These are phyloP conservation scores for Irpex sp. DNA, from an alignment of 1,284 basidiomycete species.

Conservation along the genomic window DNA sequence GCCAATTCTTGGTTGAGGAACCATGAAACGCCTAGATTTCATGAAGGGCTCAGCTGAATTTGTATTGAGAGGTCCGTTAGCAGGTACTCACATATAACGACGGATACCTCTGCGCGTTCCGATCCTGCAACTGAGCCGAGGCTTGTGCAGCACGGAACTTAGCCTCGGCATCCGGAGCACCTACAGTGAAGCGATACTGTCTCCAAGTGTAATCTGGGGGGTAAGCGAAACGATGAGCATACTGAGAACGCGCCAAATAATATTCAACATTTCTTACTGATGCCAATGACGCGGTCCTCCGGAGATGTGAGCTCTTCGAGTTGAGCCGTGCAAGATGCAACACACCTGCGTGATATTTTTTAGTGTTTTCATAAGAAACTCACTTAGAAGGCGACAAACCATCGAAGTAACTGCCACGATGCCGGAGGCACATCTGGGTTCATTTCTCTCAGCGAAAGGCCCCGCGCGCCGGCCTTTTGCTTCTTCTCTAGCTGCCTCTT, in stretches of 20 bases:
- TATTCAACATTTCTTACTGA: constrained; percentile 34
- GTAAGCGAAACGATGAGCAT: not conserved
- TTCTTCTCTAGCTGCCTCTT: constrained; percentile 51
- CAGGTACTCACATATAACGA: constrained; percentile 46
- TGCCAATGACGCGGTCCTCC: constrained; percentile 45
- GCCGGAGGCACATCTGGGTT: constrained; percentile 44
- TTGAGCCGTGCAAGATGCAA: constrained; percentile 64
- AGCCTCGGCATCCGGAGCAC: constrained; percentile 62
- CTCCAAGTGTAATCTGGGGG: constrained; percentile 40
- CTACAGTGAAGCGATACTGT: constrained; percentile 63
- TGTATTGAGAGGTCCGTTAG: not conserved
- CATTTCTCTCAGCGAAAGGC: constrained; percentile 47
- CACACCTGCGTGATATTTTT: constrained; percentile 38
- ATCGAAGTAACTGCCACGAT: constrained; percentile 58
- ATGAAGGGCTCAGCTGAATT: not conserved
- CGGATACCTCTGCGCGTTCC: constrained; percentile 43
- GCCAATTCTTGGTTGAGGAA: constrained; percentile 57
- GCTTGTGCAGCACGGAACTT: constrained; percentile 46
- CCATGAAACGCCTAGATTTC: constrained; percentile 55
- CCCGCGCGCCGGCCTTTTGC: constrained; percentile 41
- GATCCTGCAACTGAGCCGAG: constrained; percentile 31
- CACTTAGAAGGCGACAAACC: constrained; percentile 29
- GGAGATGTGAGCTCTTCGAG: constrained; percentile 53
- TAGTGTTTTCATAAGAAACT: not conserved
- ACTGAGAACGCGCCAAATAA: not conserved